Percentiles rank a stretch among this genome's conserved stretches.
Evolutionary conservation across 2,329 filamentous ascomycete genomes (phyloP).

Genomic region (Trichoderma sp.): DNA sequence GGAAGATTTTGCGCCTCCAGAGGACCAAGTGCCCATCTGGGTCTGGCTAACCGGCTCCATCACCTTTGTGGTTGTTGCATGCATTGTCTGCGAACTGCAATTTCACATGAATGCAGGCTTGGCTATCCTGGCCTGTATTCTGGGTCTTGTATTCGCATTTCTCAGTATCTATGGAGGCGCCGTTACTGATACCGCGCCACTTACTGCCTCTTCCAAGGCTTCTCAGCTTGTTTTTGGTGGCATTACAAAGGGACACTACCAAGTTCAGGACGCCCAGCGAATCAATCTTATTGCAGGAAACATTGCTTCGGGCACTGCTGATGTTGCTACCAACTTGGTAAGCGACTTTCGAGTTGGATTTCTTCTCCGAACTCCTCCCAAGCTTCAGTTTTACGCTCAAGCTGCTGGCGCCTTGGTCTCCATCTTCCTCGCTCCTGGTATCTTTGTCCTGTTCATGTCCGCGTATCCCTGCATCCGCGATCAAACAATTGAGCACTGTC

Average conservation of each 20-base stretch:
- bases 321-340: conserved; percentile 55
- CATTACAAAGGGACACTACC: conserved; percentile 58
- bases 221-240: conserved; percentile 69
- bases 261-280: conserved; percentile 55
- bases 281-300: conserved; percentile 67
- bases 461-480: conserved; percentile 70
- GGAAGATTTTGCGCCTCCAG: conserved; percentile 44
- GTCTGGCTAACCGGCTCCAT: conserved; percentile 52
- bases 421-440: conserved; percentile 66
- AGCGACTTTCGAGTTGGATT: conserved; percentile 69
- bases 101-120: conserved; percentile 60
- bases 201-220: conserved; percentile 68
- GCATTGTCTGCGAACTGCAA: conserved; percentile 53
- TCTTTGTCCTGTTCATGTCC: conserved; percentile 67
- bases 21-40: conserved; percentile 55
- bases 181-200: conserved; percentile 60
- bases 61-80: conserved; percentile 53
- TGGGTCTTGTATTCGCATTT: conserved; percentile 61
- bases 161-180: conserved; percentile 53
- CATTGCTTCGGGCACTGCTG: conserved; percentile 57
- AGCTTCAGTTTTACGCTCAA: conserved; percentile 68
- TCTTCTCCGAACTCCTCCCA: conserved; percentile 64
- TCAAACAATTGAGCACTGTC: conserved; percentile 46
- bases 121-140: conserved; percentile 55
- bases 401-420: conserved; percentile 62